These are phyloP conservation scores for Aspergillus bertholletiae DNA, from an alignment of 495 filamentous ascomycete genomes.

Conservation along the genomic window DNA sequence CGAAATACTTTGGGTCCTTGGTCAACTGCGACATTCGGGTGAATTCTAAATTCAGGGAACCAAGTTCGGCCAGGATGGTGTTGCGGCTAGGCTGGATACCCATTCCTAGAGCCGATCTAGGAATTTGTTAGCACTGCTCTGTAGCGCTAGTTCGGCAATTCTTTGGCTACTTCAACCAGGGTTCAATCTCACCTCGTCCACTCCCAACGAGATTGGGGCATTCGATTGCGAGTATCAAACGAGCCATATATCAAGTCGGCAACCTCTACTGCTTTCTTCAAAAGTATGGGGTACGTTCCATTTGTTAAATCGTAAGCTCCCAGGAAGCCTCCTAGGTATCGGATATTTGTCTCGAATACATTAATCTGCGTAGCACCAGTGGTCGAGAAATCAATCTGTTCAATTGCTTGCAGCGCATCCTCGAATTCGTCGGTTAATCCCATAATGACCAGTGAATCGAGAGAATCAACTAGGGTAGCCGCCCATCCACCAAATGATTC, in stretches of 20 bases:
- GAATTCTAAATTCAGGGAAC: slow-evolving; percentile 86
- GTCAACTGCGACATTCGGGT: slow-evolving; percentile 90
- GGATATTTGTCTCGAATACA: slow-evolving; percentile 85
- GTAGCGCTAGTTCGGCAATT: background rate
- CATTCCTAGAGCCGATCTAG: slow-evolving; percentile 33
- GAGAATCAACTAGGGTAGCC: slow-evolving; percentile 55
- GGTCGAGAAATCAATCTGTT: slow-evolving; percentile 52
- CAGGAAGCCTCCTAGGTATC: slow-evolving; percentile 80
- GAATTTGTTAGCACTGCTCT: slow-evolving; percentile 9
- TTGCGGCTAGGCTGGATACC: slow-evolving; percentile 36
- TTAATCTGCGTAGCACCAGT: slow-evolving; percentile 56
- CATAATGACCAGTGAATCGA: slow-evolving; percentile 65
- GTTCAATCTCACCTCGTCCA: slow-evolving; percentile 35
- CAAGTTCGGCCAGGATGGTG: slow-evolving; percentile 74
- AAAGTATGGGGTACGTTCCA: slow-evolving; percentile 59
- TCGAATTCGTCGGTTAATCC: slow-evolving; percentile 57
- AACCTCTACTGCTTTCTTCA: slow-evolving; percentile 83
- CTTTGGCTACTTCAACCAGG: background rate
- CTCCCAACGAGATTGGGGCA: slow-evolving; percentile 67
- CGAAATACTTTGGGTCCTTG: slow-evolving; percentile 80
- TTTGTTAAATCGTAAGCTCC: slow-evolving; percentile 79
- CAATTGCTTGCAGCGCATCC: slow-evolving; percentile 50
- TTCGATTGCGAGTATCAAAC: slow-evolving; percentile 94
- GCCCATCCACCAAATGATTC: slow-evolving; percentile 62
- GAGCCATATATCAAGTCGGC: slow-evolving; percentile 84